Base-by-base conservation (phyloP, 495 filamentous ascomycete species). In the Ramalina intermedia region DNA sequence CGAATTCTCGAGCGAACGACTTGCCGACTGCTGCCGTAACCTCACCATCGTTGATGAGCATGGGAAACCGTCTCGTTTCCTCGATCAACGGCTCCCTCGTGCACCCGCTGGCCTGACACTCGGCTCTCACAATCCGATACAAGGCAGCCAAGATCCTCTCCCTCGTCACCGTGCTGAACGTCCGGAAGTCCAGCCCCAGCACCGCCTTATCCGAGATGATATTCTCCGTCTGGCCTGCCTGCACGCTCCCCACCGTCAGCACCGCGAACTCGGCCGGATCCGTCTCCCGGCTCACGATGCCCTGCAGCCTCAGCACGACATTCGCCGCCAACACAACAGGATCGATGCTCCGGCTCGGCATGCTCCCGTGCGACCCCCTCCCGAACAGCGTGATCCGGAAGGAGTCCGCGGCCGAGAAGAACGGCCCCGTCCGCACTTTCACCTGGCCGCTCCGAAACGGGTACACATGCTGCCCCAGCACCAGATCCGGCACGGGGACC, bases 401-500 rank as follows among this genome's bases (percentile, higher is more conserved):
- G 24, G 70, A 73, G 56, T 76, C 73, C 6, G 63, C 67, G 37
- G 67, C 61, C 46, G 46, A 58, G 57, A 54, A 64, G 58, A 69
- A 71, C 13, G 63, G 69, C 0, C 64, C 66, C 37, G 56, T 59
- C 3, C 63, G 58, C 8, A 55, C 65, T 2, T 61, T 66, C 38
- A 75, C 55, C 14, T 42, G 58, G 9, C 74, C 74, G 6, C 71
- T 65, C 0, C 65, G 63, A 52, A 68, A 49, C 8, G 68, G 57
- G 63, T 75, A 66, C 4, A 76, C 70, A 54, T 78, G 74, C 60
- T 72, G 69, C 0, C 71, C 74, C 11, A 78, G 57, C 7, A 67
- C 66, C 37, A 68, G 61, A 57, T 76, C 73, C 1, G 74, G 74
- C 2, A 63, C 43, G 0, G 74, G 74, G 13, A 75, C 58, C 49